These are phyloP conservation scores for Stachybotrys elegans DNA, from an alignment of 2,329 filamentous ascomycete genomes.

Conservation along the genomic window DNA sequence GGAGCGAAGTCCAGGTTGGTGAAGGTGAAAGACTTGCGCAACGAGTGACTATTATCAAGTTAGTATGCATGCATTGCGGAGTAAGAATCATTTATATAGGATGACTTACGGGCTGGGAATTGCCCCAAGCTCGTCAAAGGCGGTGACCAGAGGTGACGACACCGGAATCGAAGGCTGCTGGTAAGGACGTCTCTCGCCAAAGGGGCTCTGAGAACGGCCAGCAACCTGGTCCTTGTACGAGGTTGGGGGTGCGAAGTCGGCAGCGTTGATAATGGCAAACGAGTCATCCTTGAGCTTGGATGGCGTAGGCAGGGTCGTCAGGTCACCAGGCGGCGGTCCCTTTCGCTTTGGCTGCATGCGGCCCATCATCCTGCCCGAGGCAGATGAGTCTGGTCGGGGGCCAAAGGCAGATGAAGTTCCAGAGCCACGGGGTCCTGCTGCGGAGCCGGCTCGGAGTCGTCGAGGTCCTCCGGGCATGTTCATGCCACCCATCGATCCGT, in stretches of 20 bases:
- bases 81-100: neutral
- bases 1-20: slow-evolving; percentile 78
- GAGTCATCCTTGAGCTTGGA: slow-evolving; percentile 78
- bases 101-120: slow-evolving; percentile 85
- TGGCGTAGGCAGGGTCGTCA: slow-evolving; percentile 78
- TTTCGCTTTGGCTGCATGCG: slow-evolving; percentile 38
- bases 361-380: slow-evolving; percentile 46
- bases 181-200: slow-evolving; percentile 66
- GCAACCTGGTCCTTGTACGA: slow-evolving; percentile 61
- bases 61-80: slow-evolving; percentile 14
- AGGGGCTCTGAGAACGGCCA: slow-evolving; percentile 62
- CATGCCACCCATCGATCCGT: slow-evolving; percentile 47
- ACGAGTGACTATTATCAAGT: slow-evolving; percentile 49
- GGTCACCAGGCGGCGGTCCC: slow-evolving; percentile 64
- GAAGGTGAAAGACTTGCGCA: slow-evolving; percentile 75
- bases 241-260: slow-evolving; percentile 82
- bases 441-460: slow-evolving; percentile 49
- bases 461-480: slow-evolving; percentile 40
- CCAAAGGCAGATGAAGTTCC: slow-evolving; percentile 28
- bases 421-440: slow-evolving; percentile 19
- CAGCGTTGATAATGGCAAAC: slow-evolving; percentile 61
- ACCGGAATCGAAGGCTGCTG: slow-evolving; percentile 61
- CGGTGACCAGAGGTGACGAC: slow-evolving; percentile 72
- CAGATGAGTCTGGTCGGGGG: slow-evolving; percentile 61
- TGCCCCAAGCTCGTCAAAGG: slow-evolving; percentile 79